These are phyloP conservation scores for Acanthamoeba triangularis DNA, from an alignment of 208 protist species.

Conservation along the genomic window DNA sequence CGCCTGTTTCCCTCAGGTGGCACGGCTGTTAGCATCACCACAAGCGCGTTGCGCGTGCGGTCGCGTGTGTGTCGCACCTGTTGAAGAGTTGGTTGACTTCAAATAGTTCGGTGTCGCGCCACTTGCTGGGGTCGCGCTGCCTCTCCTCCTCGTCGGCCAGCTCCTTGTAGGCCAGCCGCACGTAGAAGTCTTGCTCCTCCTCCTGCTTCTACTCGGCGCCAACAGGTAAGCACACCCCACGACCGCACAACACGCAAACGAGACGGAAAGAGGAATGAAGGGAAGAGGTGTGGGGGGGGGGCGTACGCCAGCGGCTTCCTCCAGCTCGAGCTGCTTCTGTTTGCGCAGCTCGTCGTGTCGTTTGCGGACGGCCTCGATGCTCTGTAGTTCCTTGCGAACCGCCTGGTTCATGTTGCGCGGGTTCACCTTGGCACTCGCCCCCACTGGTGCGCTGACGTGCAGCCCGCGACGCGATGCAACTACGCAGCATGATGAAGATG, in stretches of 20 bases:
- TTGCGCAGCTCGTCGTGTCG: slow-evolving; percentile 1
- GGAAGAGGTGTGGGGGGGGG: too few species aligned
- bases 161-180: slow-evolving; percentile 27
- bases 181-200: slow-evolving; percentile 32
- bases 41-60: too few species aligned
- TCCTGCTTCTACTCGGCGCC: too few species aligned
- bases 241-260: neutral
- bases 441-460: neutral
- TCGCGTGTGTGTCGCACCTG: too few species aligned
- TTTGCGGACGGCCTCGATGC: neutral
- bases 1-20: too few species aligned
- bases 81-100: slow-evolving; percentile 55
- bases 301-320: neutral
- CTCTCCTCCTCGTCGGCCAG: slow-evolving; percentile 28
- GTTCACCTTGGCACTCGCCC: slow-evolving; percentile 31
- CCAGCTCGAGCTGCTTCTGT: neutral
- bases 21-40: too few species aligned
- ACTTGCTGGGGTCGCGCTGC: neutral
- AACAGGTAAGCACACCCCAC: too few species aligned
- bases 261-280: too few species aligned
- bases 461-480: too few species aligned
- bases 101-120: slow-evolving; percentile 1
- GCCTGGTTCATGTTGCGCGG: slow-evolving; percentile 58
- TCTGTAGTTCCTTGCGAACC: neutral
- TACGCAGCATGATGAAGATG: too few species aligned